Evolutionary conservation across 768 basidiomycete species (phyloP).

Genomic region (Amanita muscaria): DNA sequence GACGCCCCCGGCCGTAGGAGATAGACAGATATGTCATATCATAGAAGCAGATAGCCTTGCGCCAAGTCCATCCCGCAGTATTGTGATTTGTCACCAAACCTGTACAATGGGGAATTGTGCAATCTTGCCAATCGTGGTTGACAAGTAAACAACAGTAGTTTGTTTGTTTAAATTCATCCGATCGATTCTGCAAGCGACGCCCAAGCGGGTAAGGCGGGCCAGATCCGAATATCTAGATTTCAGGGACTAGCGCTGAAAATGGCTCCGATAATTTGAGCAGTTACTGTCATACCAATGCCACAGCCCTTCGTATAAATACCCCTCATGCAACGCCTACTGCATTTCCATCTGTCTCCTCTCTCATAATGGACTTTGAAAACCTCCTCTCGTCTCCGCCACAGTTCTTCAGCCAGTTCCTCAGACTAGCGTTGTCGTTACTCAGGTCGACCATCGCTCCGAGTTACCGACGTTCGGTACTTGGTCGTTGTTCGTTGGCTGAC

Average conservation of each 20-base stretch:
- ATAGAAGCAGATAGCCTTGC: too few species aligned
- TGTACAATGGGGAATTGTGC: not conserved
- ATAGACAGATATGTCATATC: not conserved
- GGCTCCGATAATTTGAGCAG: conserved; percentile 4
- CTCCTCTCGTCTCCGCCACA: conserved; percentile 47
- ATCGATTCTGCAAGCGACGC: not conserved
- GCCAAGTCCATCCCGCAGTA: too few species aligned
- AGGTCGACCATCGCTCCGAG: conserved; percentile 31
- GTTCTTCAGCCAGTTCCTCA: conserved; percentile 39
- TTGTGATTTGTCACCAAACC: not conserved
- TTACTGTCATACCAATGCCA: conserved; percentile 9
- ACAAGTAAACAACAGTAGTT: too few species aligned
- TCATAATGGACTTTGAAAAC: conserved; percentile 34
- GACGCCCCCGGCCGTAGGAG: conserved; percentile 9
- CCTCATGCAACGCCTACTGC: conserved; percentile 2
- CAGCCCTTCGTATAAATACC: conserved; percentile 18
- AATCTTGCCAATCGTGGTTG: not conserved
- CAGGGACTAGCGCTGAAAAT: conserved; percentile 1
- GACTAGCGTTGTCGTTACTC: conserved; percentile 37
- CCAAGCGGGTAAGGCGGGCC: not conserved
- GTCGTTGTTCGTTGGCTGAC: conserved; percentile 30
- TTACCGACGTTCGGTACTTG: conserved; percentile 22
- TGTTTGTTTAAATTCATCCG: too few species aligned
- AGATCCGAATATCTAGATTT: conserved; percentile 5
- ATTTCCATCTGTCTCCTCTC: conserved; percentile 1